These are phyloP conservation scores for Floccularia luteovirens DNA, from an alignment of 768 basidiomycete genomes.

Conservation along the genomic window DNA sequence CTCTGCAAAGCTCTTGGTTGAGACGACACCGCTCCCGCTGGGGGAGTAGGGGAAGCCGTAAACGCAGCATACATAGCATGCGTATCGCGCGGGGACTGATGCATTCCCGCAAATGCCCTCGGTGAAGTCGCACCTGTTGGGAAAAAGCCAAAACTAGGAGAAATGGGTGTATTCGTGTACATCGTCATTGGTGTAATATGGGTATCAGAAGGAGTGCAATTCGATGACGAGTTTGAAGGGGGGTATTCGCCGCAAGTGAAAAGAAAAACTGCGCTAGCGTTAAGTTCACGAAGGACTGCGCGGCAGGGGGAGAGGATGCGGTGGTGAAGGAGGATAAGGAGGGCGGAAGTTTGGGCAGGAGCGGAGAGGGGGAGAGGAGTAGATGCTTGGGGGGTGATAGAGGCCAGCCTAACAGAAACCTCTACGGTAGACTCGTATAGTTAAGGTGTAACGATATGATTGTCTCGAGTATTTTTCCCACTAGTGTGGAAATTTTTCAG, in stretches of 20 bases:
- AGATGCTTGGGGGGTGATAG: too few relatives aligned
- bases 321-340: too few relatives aligned
- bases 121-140: slow-evolving; percentile 47
- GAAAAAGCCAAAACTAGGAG: slow-evolving; percentile 55
- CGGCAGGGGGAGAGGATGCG: background rate
- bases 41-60: slow-evolving; percentile 12
- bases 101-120: slow-evolving; percentile 47
- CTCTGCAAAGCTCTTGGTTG: too few relatives aligned
- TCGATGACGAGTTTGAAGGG: background rate
- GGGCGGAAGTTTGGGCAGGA: too few relatives aligned
- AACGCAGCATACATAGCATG: slow-evolving; percentile 55
- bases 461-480: too few relatives aligned
- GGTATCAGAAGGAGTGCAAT: background rate
- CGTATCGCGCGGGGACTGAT: slow-evolving; percentile 53
- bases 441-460: too few relatives aligned
- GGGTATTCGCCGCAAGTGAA: background rate
- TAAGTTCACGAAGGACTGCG: background rate
- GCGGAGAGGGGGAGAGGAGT: too few relatives aligned
- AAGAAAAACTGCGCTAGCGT: background rate
- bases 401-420: too few relatives aligned
- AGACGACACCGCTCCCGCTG: too few relatives aligned
- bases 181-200: slow-evolving; percentile 30
- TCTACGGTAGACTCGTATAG: too few relatives aligned
- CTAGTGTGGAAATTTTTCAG: too few relatives aligned
- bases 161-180: slow-evolving; percentile 37